A percentile compares a stretch with the other conserved stretches of the same genome.
These are phyloP conservation scores for Arthrobotrys iridis DNA, from an alignment of 2,329 filamentous ascomycete genomes.

Conservation along the genomic window DNA sequence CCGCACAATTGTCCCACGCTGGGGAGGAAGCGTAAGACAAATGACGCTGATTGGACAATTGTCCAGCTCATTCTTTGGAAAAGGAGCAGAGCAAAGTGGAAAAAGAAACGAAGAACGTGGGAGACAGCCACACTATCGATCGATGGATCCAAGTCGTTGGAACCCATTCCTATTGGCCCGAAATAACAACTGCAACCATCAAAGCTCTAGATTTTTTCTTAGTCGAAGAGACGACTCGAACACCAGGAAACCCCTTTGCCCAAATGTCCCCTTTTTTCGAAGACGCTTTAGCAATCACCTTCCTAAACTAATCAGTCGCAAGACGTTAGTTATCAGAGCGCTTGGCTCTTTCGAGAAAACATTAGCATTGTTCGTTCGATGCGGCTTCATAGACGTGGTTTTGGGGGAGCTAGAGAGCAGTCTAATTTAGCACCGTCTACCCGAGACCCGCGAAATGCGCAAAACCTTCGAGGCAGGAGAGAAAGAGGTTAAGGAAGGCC, in stretches of 20 bases:
- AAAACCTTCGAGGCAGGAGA: neutral
- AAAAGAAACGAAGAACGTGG: conserved; percentile 46
- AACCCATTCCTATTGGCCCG: conserved; percentile 53
- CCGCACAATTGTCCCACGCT: conserved; percentile 44
- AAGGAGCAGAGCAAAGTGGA: neutral
- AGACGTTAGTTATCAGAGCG: conserved; percentile 27
- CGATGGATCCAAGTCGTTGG: conserved; percentile 54
- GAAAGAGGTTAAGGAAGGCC: conserved; percentile 12
- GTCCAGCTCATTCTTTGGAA: conserved; percentile 8
- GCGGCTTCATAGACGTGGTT: conserved; percentile 15
- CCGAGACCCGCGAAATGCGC: conserved; percentile 54
- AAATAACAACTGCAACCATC: neutral
- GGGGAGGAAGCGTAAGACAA: conserved; percentile 11
- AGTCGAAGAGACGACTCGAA: neutral
- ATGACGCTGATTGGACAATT: conserved; percentile 29
- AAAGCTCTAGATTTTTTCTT: conserved; percentile 12
- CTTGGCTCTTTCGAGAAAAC: conserved; percentile 13
- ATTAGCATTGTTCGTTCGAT: conserved; percentile 1
- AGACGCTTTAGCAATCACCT: conserved; percentile 36
- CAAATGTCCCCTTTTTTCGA: conserved; percentile 41
- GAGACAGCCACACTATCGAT: conserved; percentile 35
- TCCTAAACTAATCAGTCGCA: conserved; percentile 27
- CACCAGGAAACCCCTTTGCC: neutral
- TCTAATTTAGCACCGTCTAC: conserved; percentile 42
- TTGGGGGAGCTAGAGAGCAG: conserved; percentile 1